Percentiles rank a stretch among this genome's conserved stretches.
Evolutionary conservation across 2,329 filamentous ascomycete genomes (phyloP).

Genomic region (Alternaria sp.): DNA sequence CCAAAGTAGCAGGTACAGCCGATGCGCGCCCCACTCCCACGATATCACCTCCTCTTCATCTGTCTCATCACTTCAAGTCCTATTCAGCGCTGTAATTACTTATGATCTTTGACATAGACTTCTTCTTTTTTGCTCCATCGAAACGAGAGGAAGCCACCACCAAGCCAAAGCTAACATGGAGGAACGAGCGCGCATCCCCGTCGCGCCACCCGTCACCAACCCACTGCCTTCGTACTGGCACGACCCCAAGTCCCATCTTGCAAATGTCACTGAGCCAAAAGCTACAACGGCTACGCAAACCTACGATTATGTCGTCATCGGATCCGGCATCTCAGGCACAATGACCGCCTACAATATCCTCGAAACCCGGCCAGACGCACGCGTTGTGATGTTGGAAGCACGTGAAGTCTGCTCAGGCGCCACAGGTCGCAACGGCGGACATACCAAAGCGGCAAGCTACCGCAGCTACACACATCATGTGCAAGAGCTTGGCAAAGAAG

Average conservation of each 20-base stretch:
- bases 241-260: constrained; percentile 45
- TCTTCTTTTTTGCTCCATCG: accelerated
- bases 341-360: constrained; percentile 48
- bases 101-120: accelerated
- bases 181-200: constrained; percentile 35
- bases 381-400: constrained; percentile 51
- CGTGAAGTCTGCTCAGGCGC: constrained; percentile 49
- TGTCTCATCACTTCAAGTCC: neutral
- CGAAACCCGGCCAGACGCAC: constrained; percentile 8
- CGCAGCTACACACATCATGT: constrained; percentile 60
- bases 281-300: constrained; percentile 23
- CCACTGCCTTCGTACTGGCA: constrained; percentile 54
- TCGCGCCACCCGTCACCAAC: constrained; percentile 38
- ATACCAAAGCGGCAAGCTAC: constrained; percentile 59
- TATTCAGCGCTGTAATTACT: neutral
- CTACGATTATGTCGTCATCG: constrained; percentile 49
- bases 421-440: constrained; percentile 55
- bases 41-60: neutral
- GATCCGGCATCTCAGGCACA: constrained; percentile 51
- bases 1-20: constrained; percentile 13
- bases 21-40: constrained; percentile 1
- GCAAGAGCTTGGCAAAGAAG: constrained; percentile 53
- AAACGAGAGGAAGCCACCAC: neutral
- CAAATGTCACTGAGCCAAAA: constrained; percentile 40
- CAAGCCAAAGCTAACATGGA: constrained; percentile 29